Conservation (phyloP, 192 early-diverging fungal species). For the Obelidium mucronatum region DNA sequence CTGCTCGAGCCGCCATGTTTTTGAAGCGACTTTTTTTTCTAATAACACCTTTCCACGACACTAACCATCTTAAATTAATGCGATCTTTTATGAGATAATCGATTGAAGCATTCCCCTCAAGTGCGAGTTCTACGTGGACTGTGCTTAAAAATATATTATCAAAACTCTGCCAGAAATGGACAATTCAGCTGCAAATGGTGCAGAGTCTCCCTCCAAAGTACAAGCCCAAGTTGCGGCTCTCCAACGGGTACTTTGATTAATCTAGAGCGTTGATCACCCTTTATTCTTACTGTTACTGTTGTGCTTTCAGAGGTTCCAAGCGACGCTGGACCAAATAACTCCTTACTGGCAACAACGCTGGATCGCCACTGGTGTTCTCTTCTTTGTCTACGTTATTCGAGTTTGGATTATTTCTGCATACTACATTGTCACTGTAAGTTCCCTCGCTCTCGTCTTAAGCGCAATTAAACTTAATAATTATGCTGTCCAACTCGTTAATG, state of each 20-base stretch:
- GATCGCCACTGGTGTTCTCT: conserved; percentile 66
- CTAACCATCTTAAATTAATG: too few species aligned
- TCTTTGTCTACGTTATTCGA: conserved; percentile 78
- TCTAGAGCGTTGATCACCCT: background rate
- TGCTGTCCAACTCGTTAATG: background rate
- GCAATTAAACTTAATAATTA: too few species aligned
- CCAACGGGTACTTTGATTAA: background rate
- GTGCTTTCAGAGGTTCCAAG: conserved; percentile 72
- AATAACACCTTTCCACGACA: too few species aligned
- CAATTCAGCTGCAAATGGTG: background rate
- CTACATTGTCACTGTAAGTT: conserved; percentile 83
- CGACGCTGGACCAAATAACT: conserved; percentile 82
- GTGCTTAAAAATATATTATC: too few species aligned
- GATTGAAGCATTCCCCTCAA: too few species aligned
- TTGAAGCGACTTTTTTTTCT: too few species aligned
- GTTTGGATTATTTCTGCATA: conserved; percentile 84
- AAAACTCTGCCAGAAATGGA: too few species aligned
- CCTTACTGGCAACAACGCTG: conserved; percentile 81
- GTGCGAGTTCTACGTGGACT: too few species aligned
- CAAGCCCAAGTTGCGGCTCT: background rate
- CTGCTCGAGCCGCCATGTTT: conserved; percentile 31
- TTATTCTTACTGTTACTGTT: background rate
- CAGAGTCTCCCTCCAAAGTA: background rate
- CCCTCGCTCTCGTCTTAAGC: background rate
- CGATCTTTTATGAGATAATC: too few species aligned